A percentile compares a stretch with the other conserved stretches of the same genome.
These are phyloP conservation scores for Penicillium atrosanguineum DNA, from an alignment of 495 filamentous ascomycete genomes.

Conservation along the genomic window DNA sequence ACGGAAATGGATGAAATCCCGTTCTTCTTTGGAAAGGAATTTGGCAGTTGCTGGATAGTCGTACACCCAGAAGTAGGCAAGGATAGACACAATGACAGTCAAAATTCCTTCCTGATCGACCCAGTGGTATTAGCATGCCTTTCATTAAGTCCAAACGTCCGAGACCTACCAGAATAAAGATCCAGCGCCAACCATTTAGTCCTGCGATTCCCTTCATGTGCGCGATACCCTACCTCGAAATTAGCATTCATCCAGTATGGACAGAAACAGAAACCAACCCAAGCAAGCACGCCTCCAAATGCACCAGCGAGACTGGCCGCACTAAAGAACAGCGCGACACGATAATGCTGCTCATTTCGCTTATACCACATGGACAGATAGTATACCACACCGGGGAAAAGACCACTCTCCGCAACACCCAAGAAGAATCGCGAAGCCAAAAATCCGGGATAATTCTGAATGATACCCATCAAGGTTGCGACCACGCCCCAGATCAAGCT, in stretches of 20 bases:
- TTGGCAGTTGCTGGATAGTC: slow-evolving; percentile 69
- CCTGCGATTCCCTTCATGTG: slow-evolving; percentile 65
- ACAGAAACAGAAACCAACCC: slow-evolving; percentile 21
- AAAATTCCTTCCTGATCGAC: slow-evolving; percentile 59
- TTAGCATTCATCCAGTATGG: slow-evolving; percentile 1
- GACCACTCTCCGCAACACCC: slow-evolving; percentile 48
- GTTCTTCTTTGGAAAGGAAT: slow-evolving; percentile 65
- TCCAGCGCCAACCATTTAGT: slow-evolving; percentile 76
- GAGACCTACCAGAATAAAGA: slow-evolving; percentile 63
- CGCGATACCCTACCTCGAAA: slow-evolving; percentile 36
- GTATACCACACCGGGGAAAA: slow-evolving; percentile 76
- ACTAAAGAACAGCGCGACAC: slow-evolving; percentile 73
- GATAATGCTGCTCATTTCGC: slow-evolving; percentile 66
- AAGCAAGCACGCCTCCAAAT: slow-evolving; percentile 76
- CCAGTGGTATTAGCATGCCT: neutral
- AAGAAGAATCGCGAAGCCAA: slow-evolving; percentile 53
- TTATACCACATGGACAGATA: slow-evolving; percentile 88
- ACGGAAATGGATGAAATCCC: slow-evolving; percentile 56
- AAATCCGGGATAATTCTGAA: slow-evolving; percentile 63
- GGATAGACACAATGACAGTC: slow-evolving; percentile 59
- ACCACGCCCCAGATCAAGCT: slow-evolving; percentile 61
- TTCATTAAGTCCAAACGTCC: slow-evolving; percentile 24
- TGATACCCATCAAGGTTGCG: slow-evolving; percentile 67
- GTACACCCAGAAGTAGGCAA: slow-evolving; percentile 68
- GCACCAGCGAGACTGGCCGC: slow-evolving; percentile 73